Percentiles rank a stretch among this genome's conserved stretches.
These are phyloP conservation scores for Penicillium lividum DNA, from an alignment of 495 filamentous ascomycete genomes.

Conservation along the genomic window DNA sequence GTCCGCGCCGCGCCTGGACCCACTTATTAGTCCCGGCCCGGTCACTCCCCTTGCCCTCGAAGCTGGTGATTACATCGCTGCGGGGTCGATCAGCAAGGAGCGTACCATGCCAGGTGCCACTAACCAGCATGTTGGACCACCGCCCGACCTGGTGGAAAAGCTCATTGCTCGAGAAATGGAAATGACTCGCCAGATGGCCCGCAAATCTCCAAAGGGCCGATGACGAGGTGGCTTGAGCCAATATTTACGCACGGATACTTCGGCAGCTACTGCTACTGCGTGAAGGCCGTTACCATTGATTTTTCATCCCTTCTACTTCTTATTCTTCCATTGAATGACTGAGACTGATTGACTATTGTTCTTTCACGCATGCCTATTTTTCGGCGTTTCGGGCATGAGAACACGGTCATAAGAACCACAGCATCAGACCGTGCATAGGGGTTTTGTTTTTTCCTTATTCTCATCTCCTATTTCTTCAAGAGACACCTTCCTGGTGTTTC, in stretches of 20 bases:
- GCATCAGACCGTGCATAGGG: slow-evolving; percentile 5
- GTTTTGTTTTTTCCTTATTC: slow-evolving; percentile 11
- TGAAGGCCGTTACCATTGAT: not conserved
- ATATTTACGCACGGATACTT: slow-evolving; percentile 5
- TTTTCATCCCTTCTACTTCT: slow-evolving; percentile 3
- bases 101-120: slow-evolving; percentile 24
- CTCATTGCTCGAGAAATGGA: slow-evolving; percentile 44
- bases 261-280: slow-evolving; percentile 18
- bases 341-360: not conserved
- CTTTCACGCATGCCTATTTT: not conserved
- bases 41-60: slow-evolving; percentile 78
- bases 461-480: slow-evolving; percentile 1
- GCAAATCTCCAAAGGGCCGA: slow-evolving; percentile 37
- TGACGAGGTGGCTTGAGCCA: slow-evolving; percentile 19
- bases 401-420: slow-evolving; percentile 5
- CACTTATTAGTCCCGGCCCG: slow-evolving; percentile 72
- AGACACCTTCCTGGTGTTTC: slow-evolving; percentile 22
- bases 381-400: slow-evolving; percentile 22
- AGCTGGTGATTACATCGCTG: slow-evolving; percentile 52
- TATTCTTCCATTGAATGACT: not conserved
- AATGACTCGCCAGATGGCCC: slow-evolving; percentile 34
- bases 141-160: slow-evolving; percentile 40
- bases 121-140: slow-evolving; percentile 22
- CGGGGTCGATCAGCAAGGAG: slow-evolving; percentile 31
- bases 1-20: slow-evolving; percentile 64